Percentiles rank a stretch among this genome's conserved stretches.
Conservation (phyloP, 768 basidiomycete genomes). For the Leccinum rimulosum region DNA sequence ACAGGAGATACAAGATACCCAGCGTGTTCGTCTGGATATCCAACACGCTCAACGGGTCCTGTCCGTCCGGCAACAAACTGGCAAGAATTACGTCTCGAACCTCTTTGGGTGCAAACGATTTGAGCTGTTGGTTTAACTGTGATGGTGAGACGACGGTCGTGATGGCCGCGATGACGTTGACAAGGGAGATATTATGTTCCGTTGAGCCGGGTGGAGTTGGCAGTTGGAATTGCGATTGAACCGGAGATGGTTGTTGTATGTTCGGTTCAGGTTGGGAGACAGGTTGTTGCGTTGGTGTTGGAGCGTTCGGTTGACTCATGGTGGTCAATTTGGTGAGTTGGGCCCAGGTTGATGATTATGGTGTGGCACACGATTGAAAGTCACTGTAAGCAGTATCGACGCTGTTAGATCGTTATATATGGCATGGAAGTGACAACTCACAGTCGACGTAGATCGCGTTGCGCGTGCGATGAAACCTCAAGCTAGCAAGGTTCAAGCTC, state of each 20-base stretch:
- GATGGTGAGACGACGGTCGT: conserved; percentile 38
- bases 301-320: conserved; percentile 28
- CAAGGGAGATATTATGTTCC: conserved; percentile 30
- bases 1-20: conserved; percentile 73
- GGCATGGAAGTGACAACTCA: conserved; percentile 1
- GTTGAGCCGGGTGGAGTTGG: conserved; percentile 3
- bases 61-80: conserved; percentile 51
- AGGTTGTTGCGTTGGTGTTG: conserved; percentile 23
- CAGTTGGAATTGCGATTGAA: conserved; percentile 6
- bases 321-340: not conserved
- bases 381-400: not conserved
- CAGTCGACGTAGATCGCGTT: conserved; percentile 5
- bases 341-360: not conserved
- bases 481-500: not conserved
- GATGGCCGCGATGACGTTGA: conserved; percentile 44
- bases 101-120: conserved; percentile 52
- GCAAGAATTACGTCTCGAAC: conserved; percentile 55
- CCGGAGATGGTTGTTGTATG: conserved; percentile 13
- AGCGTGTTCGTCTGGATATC: conserved; percentile 57
- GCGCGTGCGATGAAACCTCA: not conserved
- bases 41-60: conserved; percentile 65
- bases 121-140: conserved; percentile 44
- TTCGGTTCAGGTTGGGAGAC: conserved; percentile 16
- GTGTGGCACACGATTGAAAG: not conserved
- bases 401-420: not conserved